These are phyloP conservation scores for Pontederia paniculata DNA, from an alignment of 176 grass and related monocot species.

Conservation along the genomic window DNA sequence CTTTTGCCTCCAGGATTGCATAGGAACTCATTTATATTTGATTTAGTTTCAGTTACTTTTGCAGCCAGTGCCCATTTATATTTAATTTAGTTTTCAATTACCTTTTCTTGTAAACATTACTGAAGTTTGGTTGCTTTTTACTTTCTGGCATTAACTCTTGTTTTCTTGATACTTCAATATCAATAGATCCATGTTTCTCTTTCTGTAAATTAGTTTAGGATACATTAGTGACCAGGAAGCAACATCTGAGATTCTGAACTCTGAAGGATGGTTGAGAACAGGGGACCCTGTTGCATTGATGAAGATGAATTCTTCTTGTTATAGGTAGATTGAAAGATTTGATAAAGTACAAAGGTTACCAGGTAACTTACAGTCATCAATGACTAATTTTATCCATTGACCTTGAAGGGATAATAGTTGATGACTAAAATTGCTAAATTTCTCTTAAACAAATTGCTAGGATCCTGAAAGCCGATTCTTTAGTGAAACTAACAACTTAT, in stretches of 20 bases:
- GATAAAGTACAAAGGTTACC: slow-evolving; percentile 55
- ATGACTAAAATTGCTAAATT: neutral
- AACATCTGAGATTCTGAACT: slow-evolving; percentile 24
- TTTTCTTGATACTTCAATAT: neutral
- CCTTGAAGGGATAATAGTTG: neutral
- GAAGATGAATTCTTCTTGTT: slow-evolving; percentile 29
- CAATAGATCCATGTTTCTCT: neutral
- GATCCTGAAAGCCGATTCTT: no score
- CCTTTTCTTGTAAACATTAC: neutral
- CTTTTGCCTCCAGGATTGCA: slow-evolving; percentile 23
- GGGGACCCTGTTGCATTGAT: slow-evolving; percentile 41
- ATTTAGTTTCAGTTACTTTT: neutral
- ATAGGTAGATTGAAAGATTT: slow-evolving; percentile 41
- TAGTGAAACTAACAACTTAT: no score
- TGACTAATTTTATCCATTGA: neutral
- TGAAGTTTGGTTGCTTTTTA: neutral
- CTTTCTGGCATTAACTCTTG: neutral
- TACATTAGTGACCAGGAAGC: slow-evolving; percentile 36
- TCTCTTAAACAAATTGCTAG: neutral
- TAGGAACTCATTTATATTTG: slow-evolving; percentile 13
- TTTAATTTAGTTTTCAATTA: no score
- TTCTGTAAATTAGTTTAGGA: slow-evolving; percentile 13
- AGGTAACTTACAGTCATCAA: slow-evolving; percentile 32
- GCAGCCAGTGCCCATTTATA: no score
- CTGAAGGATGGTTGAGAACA: slow-evolving; percentile 43